Evolutionary conservation across 2,329 filamentous ascomycete genomes (phyloP), one percentile per base, ranked within the genome.

Genomic region (Colletotrichum euphorbiae): DNA sequence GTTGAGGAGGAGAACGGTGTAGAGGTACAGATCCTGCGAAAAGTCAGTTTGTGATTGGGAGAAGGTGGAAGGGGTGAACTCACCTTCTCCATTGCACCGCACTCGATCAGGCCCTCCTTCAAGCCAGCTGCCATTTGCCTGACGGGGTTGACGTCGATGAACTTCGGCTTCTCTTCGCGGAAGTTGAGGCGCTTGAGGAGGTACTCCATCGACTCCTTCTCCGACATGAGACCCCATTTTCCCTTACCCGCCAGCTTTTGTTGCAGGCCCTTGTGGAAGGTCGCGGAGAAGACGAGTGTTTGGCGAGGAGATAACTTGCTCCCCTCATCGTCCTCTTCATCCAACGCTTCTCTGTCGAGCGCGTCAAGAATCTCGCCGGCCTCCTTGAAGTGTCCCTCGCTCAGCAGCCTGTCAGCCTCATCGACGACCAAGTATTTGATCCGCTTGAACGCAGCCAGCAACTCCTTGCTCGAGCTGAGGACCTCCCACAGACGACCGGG

Each of bases 401-500:
- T 96, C 69, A 99, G 85, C 17, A 99, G 84, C 59, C 96, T 87
- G 81, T 99, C 96, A 0, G 96, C 96, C 79, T 99, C 96, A 73
- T 99, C 96, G 1, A 99, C 86, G 0, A 98, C 93, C 2, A 99
- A 82, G 76, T 95, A 98, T 56, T 87, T 85, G 54, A 97, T 90
- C 56, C 87, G 80, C 75, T 90, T 90, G 74, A 99, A 90, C 2
- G 89, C 87, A 2, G 83, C 81, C 64, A 95, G 86, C 21, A 97
- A 79, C 6, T 90, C 89, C 11, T 87, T 85, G 50, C 91, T 92
- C 1, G 89, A 88, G 77, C 92, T 93, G 67, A 98, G 88, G 6
- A 99, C 90, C 76, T 99, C 96, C 96, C 96, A 99, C 51, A 98
- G 79, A 69, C 96, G 89, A 24, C 96, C 96, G 0, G 96, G 96